These are phyloP conservation scores for Solanum neorickii DNA, from an alignment of 257 asterid genomes.

Conservation along the genomic window DNA sequence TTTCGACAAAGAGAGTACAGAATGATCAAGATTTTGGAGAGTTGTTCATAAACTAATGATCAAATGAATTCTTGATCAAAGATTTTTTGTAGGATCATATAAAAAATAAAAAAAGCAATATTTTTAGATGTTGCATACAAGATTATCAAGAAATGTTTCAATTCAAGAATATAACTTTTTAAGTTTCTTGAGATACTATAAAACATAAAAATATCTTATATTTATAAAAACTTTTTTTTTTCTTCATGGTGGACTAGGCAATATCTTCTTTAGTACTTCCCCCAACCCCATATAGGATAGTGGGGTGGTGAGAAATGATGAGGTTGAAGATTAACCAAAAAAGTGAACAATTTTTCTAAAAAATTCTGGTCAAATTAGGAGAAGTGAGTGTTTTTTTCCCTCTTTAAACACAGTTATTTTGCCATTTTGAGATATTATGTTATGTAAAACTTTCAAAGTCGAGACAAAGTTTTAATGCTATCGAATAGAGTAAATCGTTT, in stretches of 20 bases:
- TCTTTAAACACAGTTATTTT: background rate
- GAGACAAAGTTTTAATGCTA: background rate
- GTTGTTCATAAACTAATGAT: background rate
- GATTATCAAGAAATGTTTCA: background rate
- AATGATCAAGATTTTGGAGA: background rate
- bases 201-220: background rate
- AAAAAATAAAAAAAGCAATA: background rate
- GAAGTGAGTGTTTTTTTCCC: background rate
- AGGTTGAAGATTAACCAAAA: background rate
- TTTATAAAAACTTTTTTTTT: background rate
- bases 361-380: background rate
- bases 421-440: background rate
- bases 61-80: background rate
- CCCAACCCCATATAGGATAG: background rate
- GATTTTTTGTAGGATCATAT: background rate
- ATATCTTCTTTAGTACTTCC: background rate
- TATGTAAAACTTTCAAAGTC: background rate
- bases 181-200: background rate
- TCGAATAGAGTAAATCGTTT: background rate
- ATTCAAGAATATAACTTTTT: background rate
- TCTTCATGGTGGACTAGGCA: background rate
- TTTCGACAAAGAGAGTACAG: background rate
- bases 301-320: background rate
- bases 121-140: background rate
- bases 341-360: background rate